Percentiles rank a stretch among this genome's conserved stretches.
These are phyloP conservation scores for Trichothecium sympodiale DNA, from an alignment of 2,329 filamentous ascomycete species.

Conservation along the genomic window DNA sequence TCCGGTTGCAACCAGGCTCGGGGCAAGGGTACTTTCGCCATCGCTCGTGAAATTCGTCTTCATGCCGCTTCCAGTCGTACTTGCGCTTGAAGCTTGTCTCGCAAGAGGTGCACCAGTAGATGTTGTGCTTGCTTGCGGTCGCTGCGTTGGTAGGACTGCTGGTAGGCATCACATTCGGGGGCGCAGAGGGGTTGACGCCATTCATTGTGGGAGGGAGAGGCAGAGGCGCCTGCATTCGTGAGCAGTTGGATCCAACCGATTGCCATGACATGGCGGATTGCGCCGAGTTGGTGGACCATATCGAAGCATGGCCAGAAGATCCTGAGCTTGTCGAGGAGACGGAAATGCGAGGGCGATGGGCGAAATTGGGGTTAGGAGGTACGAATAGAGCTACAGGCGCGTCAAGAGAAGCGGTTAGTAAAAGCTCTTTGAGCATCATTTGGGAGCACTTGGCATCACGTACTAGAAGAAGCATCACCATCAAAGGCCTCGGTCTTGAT, in stretches of 20 bases:
- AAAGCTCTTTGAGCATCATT: no score
- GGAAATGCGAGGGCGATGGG: conserved; percentile 32
- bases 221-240: conserved; percentile 24
- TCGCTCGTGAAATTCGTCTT: conserved; percentile 59
- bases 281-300: conserved; percentile 30
- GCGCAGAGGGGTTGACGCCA: conserved; percentile 8
- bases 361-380: conserved; percentile 23
- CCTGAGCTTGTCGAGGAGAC: conserved; percentile 38
- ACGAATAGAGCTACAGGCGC: conserved; percentile 12
- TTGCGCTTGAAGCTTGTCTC: conserved; percentile 58
- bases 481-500: no score
- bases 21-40: conserved; percentile 58
- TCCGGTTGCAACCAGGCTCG: conserved; percentile 51
- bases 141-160: conserved; percentile 9
- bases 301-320: conserved; percentile 36
- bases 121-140: conserved; percentile 27
- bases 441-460: no score
- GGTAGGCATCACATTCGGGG: conserved; percentile 13
- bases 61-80: conserved; percentile 59
- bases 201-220: conserved; percentile 21
- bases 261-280: conserved; percentile 16
- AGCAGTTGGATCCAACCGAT: conserved; percentile 14
- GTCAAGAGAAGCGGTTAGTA: not conserved
- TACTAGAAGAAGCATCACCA: no score
- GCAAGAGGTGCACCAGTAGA: conserved; percentile 46